phyloP scores from a whole-genome alignment of 2,329 filamentous ascomycete genomes.

The Cercospora brassicicola region DNA sequence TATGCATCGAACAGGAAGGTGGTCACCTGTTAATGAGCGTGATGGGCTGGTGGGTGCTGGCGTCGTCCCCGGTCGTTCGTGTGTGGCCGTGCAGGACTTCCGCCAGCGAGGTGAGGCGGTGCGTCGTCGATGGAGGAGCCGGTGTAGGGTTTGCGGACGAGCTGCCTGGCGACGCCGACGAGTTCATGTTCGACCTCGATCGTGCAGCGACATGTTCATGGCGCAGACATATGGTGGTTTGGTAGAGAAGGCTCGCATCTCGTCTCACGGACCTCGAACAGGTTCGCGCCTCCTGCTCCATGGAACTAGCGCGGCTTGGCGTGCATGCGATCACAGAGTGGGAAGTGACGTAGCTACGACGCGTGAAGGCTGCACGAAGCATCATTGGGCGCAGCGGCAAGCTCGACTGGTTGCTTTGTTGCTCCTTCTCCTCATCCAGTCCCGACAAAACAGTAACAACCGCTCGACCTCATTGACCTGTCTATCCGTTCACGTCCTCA shows the following conservation, averaged over 20 bases:
- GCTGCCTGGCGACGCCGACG: conserved; percentile 4
- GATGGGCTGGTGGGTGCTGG: conserved; percentile 24
- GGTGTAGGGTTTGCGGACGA: neutral
- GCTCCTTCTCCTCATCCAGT: neutral
- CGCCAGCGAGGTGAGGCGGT: conserved; percentile 16
- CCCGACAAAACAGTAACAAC: neutral
- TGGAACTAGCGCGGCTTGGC: neutral
- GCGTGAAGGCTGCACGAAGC: conserved; percentile 3
- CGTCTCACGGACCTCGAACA: neutral
- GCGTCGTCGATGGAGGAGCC: neutral
- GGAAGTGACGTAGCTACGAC: neutral
- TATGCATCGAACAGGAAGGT: conserved; percentile 10
- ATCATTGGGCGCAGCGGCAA: conserved; percentile 1
- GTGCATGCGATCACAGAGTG: neutral
- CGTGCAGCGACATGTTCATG: neutral
- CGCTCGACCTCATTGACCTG: neutral
- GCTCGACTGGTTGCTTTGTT: conserved; percentile 5
- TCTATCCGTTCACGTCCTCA: neutral
- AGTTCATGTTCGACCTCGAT: conserved; percentile 5
- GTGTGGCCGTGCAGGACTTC: conserved; percentile 21
- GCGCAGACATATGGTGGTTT: neutral
- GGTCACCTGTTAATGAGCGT: conserved; percentile 31
- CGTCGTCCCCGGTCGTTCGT: conserved; percentile 17
- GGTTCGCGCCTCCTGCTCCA: conserved; percentile 2
- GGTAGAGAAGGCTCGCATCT: neutral